Evolutionary conservation across 2,329 filamentous ascomycete species (phyloP).

Genomic region (Penicillium hordei): DNA sequence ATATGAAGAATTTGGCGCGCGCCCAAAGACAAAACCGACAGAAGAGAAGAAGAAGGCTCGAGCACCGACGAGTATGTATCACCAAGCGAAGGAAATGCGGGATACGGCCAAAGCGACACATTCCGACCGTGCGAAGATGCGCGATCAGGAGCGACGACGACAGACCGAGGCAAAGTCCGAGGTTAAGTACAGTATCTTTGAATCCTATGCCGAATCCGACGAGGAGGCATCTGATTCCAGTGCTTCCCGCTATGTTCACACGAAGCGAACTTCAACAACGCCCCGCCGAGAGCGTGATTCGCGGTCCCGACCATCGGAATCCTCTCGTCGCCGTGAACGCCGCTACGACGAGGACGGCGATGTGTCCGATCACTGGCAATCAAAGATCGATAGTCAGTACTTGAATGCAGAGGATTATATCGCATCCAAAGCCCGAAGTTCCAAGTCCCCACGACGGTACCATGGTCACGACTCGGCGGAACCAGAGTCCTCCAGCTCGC

Average conservation of each 20-base stretch:
- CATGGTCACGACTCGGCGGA: slow-evolving; percentile 33
- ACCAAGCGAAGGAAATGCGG: slow-evolving; percentile 36
- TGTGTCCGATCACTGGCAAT: slow-evolving; percentile 28
- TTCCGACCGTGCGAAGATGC: slow-evolving; percentile 39
- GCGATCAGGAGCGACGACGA: slow-evolving; percentile 45
- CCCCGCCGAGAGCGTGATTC: slow-evolving; percentile 21
- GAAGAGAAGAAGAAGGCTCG: slow-evolving; percentile 41
- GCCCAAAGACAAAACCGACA: slow-evolving; percentile 34
- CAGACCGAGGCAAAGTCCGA: slow-evolving; percentile 43
- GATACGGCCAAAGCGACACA: slow-evolving; percentile 34
- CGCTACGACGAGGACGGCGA: slow-evolving; percentile 30
- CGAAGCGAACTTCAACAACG: slow-evolving; percentile 26
- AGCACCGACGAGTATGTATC: slow-evolving; percentile 26
- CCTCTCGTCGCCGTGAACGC: slow-evolving; percentile 23
- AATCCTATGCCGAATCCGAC: slow-evolving; percentile 34
- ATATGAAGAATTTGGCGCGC: slow-evolving; percentile 38
- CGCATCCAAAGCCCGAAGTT: slow-evolving; percentile 31
- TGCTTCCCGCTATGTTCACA: slow-evolving; percentile 19
- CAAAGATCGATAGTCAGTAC: slow-evolving; percentile 37
- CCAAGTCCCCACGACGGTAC: slow-evolving; percentile 35
- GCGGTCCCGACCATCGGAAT: slow-evolving; percentile 23
- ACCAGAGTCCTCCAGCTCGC: slow-evolving; percentile 33
- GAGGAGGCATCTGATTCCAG: slow-evolving; percentile 36
- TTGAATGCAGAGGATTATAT: slow-evolving; percentile 42
- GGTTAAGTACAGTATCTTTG: slow-evolving; percentile 19